Evolutionary conservation across 441 rosid genomes (phyloP).

Genomic region (Corymbia calophylla): DNA sequence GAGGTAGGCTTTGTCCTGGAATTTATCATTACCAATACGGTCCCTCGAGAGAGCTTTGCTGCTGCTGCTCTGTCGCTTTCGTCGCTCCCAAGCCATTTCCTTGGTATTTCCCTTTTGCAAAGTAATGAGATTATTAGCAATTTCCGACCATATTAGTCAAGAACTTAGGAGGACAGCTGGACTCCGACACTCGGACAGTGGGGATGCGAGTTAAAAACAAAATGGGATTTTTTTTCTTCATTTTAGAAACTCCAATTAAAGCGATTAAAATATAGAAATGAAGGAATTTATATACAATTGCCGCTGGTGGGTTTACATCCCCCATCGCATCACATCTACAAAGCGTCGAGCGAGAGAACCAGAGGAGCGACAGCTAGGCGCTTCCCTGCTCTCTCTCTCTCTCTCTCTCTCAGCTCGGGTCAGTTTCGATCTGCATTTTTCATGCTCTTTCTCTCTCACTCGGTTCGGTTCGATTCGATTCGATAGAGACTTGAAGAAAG

Average conservation of each 20-base stretch:
- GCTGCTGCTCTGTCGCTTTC: conserved; percentile 26
- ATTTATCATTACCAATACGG: neutral
- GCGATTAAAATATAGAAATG: neutral
- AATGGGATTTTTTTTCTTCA: neutral
- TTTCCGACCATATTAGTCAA: neutral
- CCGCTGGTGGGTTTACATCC: neutral
- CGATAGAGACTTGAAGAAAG: neutral
- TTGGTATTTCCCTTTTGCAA: neutral
- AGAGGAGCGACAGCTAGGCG: neutral
- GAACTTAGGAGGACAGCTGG: neutral
- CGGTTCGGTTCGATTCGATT: neutral
- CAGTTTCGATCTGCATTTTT: neutral
- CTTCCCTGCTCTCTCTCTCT: neutral
- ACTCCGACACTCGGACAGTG: neutral
- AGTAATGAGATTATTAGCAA: neutral
- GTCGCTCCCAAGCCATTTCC: conserved; percentile 10
- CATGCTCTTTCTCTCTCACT: neutral
- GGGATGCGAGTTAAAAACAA: neutral
- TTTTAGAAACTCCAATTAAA: neutral
- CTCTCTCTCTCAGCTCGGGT: neutral
- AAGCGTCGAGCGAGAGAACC: neutral
- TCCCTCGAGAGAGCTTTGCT: too few relatives aligned
- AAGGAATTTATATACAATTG: neutral
- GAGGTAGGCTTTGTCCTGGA: neutral
- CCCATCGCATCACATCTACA: neutral